Evolutionary conservation across 495 filamentous ascomycete species (phyloP).

Genomic region (Staphylotrichum tortipilum): DNA sequence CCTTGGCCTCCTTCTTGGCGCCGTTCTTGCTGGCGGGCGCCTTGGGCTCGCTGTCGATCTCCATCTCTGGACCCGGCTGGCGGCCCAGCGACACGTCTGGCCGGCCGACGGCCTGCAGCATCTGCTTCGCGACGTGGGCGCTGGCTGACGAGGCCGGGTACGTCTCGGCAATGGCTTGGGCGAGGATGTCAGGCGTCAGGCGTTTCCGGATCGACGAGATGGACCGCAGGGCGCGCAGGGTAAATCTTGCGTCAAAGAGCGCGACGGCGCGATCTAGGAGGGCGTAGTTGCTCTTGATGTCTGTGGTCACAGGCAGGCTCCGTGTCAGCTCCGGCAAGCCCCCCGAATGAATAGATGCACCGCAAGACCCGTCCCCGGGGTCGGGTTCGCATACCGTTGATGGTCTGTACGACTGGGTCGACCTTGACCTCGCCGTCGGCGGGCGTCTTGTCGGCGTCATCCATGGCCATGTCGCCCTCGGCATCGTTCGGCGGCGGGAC

Average conservation of each 20-base stretch:
- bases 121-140: constrained; percentile 55
- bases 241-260: constrained; percentile 91
- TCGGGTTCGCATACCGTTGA: constrained; percentile 44
- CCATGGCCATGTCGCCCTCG: constrained; percentile 71
- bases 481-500: constrained; percentile 49
- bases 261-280: constrained; percentile 86
- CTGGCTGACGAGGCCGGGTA: constrained; percentile 51
- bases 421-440: constrained; percentile 50
- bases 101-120: constrained; percentile 60
- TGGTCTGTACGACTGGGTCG: constrained; percentile 56
- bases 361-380: too few relatives aligned
- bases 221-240: constrained; percentile 83
- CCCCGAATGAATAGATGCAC: too few relatives aligned
- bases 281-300: constrained; percentile 88
- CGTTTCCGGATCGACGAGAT: constrained; percentile 93
- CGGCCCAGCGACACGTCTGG: constrained; percentile 50
- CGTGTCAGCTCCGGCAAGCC: too few relatives aligned
- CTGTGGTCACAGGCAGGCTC: constrained; percentile 35
- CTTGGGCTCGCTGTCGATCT: constrained; percentile 59
- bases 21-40: constrained; percentile 38
- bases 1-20: constrained; percentile 54
- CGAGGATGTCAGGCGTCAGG: constrained; percentile 69
- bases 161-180: constrained; percentile 71
- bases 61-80: constrained; percentile 56
- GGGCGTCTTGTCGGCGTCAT: constrained; percentile 49